phyloP scores from a whole-genome alignment of 2,329 filamentous ascomycete species.

The Mycosphaerelloides madeirae region DNA sequence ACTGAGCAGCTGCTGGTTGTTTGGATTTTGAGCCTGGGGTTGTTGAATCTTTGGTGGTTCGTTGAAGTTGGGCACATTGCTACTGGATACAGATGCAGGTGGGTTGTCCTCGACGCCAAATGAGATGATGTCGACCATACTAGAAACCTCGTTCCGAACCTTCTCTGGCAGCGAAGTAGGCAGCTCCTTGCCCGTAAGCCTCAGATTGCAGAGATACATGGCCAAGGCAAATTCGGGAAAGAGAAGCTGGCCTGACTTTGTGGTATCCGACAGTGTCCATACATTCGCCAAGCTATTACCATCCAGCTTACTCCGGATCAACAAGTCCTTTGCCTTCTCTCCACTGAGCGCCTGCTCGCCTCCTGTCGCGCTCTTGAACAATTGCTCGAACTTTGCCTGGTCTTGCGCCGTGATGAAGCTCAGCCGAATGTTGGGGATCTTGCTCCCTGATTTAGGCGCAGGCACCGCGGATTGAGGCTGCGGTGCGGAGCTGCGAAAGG shows the following conservation, averaged over 20 bases:
- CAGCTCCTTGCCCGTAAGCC: conserved; percentile 77
- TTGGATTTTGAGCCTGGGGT: conserved; percentile 59
- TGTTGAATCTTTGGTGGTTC: conserved; percentile 48
- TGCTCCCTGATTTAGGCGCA: conserved; percentile 61
- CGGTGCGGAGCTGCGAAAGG: conserved; percentile 49
- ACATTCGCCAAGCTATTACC: conserved; percentile 87
- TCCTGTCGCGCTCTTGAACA: conserved; percentile 93
- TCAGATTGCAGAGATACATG: conserved; percentile 97
- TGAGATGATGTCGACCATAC: conserved; percentile 99
- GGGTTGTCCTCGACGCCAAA: conserved; percentile 79
- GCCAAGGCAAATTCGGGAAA: conserved; percentile 96
- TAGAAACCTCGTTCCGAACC: conserved; percentile 93
- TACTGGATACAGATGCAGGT: conserved; percentile 47
- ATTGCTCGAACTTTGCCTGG: conserved; percentile 92
- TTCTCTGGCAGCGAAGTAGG: conserved; percentile 72
- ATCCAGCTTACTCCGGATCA: conserved; percentile 81
- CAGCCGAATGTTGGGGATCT: conserved; percentile 88
- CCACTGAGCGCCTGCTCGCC: conserved; percentile 79
- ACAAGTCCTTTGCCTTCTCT: conserved; percentile 84
- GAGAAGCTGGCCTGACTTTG: conserved; percentile 89
- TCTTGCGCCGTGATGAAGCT: conserved; percentile 95
- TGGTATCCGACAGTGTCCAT: conserved; percentile 93
- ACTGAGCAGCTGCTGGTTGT: conserved; percentile 59
- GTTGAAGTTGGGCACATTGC: conserved; percentile 68
- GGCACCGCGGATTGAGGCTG: conserved; percentile 55